Conservation (phyloP, 345 rosid species). For the Melaleuca alternifolia region DNA sequence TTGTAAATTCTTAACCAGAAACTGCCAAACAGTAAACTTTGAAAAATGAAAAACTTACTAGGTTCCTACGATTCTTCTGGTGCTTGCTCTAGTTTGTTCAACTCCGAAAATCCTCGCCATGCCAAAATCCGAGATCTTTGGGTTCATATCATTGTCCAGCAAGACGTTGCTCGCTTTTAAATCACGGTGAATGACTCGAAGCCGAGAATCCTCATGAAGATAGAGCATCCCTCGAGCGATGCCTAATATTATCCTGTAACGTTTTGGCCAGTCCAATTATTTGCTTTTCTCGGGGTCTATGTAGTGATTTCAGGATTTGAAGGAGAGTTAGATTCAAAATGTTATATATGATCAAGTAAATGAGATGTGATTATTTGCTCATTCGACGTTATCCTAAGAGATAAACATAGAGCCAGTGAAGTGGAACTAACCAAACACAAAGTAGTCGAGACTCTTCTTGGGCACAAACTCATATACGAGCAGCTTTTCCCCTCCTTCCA, state of each 20-base stretch:
- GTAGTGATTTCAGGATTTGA: not conserved
- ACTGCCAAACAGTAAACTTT: not conserved
- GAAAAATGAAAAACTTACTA: not conserved
- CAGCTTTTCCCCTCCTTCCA: not conserved
- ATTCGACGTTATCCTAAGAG: not conserved
- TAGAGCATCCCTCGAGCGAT: slow-evolving; percentile 8
- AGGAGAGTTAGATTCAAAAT: not conserved
- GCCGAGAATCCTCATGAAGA: slow-evolving; percentile 15
- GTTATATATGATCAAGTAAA: not conserved
- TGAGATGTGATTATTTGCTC: not conserved
- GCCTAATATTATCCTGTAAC: slow-evolving; percentile 3
- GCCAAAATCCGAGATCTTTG: slow-evolving; percentile 24
- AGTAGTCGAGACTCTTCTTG: not conserved
- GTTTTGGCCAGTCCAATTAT: slow-evolving; percentile 6
- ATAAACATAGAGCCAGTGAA: not conserved
- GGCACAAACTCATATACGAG: not conserved
- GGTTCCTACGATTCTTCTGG: slow-evolving; percentile 5
- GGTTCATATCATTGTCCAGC: slow-evolving; percentile 9
- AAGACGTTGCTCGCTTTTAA: slow-evolving; percentile 13
- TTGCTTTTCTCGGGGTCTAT: not conserved
- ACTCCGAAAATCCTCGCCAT: not conserved
- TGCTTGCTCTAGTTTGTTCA: slow-evolving; percentile 1
- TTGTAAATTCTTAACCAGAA: not conserved
- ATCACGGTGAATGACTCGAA: slow-evolving; percentile 11
- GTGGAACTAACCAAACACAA: not conserved